Percentiles rank a stretch among this genome's conserved stretches.
Evolutionary conservation across 225 moss, liverwort and hornwort genomes (phyloP).

Genomic region (Climacium dendroides): DNA sequence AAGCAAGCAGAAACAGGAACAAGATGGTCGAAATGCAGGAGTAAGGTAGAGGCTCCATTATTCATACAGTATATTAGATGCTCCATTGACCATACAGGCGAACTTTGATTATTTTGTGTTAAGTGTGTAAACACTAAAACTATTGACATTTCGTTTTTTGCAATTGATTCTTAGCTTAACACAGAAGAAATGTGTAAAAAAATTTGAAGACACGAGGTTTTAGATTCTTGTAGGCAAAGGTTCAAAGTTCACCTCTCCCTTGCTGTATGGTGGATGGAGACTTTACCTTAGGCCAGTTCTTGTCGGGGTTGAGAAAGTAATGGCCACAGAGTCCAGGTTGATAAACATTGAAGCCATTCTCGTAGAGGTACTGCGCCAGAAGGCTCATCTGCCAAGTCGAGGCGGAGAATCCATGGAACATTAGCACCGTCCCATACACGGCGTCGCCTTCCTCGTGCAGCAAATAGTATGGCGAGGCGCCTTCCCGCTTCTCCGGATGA

Average conservation of each 20-base stretch:
- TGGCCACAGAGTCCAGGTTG: conserved; percentile 55
- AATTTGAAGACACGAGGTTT: background rate
- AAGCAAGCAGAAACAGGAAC: background rate
- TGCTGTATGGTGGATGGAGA: background rate
- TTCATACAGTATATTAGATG: background rate
- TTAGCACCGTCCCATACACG: conserved; percentile 57
- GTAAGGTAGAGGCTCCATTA: too few relatives aligned
- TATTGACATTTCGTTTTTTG: background rate
- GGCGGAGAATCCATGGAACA: conserved; percentile 67
- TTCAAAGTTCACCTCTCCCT: background rate
- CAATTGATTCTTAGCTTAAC: background rate
- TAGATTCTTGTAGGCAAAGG: background rate
- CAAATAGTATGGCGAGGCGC: conserved; percentile 49
- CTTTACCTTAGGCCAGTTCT: conserved; percentile 56
- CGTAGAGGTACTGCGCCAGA: conserved; percentile 61
- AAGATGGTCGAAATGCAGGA: too few relatives aligned
- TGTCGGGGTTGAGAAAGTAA: conserved; percentile 47
- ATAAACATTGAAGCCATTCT: conserved; percentile 71
- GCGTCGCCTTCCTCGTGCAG: conserved; percentile 52
- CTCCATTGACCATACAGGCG: background rate
- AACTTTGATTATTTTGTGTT: background rate
- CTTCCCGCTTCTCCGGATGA: conserved; percentile 39
- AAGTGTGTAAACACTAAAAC: background rate
- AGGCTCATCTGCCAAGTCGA: conserved; percentile 40
- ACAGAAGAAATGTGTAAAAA: background rate